phyloP scores from a whole-genome alignment of 2,329 filamentous ascomycete species.

The Cercospora zeina region DNA sequence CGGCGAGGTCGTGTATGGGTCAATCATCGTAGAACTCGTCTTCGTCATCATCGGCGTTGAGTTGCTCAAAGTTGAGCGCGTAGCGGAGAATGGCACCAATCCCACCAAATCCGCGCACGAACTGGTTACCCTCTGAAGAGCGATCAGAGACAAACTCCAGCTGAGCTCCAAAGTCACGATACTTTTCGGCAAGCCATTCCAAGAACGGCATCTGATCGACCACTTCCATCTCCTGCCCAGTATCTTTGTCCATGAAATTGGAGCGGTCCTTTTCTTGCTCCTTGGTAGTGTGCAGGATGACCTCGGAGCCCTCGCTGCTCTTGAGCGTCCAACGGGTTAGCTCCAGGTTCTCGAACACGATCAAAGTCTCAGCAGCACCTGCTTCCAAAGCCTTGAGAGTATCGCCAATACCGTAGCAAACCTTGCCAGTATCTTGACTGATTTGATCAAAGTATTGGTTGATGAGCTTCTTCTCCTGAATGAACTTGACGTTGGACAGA shows the following conservation, averaged over 20 bases:
- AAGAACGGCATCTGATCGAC: conserved; percentile 85
- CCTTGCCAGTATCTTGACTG: conserved; percentile 91
- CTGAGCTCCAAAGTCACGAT: conserved; percentile 94
- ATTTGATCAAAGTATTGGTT: conserved; percentile 99
- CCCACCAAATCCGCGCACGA: conserved; percentile 98
- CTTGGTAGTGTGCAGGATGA: conserved; percentile 86
- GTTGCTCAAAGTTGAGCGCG: conserved; percentile 99
- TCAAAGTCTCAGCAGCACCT: conserved; percentile 89
- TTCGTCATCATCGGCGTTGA: conserved; percentile 77
- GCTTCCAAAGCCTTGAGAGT: conserved; percentile 95
- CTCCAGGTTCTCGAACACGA: conserved; percentile 97
- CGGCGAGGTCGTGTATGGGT: conserved; percentile 66
- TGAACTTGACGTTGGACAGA: conserved; percentile 98
- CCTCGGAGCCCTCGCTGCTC: conserved; percentile 68
- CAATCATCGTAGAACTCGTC: conserved; percentile 92
- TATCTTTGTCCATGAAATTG: conserved; percentile 92
- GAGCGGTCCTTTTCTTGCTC: conserved; percentile 75
- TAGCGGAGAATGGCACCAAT: conserved; percentile 96
- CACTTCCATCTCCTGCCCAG: conserved; percentile 96
- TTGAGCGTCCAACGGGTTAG: conserved; percentile 90
- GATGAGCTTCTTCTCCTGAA: conserved; percentile 99
- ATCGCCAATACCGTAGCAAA: conserved; percentile 98
- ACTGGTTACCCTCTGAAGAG: conserved; percentile 98
- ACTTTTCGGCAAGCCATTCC: conserved; percentile 99
- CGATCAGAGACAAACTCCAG: conserved; percentile 97